A percentile compares a stretch with the other conserved stretches of the same genome.
Conservation (phyloP, 106 monocot genomes). For the Posidonia australis region DNA sequence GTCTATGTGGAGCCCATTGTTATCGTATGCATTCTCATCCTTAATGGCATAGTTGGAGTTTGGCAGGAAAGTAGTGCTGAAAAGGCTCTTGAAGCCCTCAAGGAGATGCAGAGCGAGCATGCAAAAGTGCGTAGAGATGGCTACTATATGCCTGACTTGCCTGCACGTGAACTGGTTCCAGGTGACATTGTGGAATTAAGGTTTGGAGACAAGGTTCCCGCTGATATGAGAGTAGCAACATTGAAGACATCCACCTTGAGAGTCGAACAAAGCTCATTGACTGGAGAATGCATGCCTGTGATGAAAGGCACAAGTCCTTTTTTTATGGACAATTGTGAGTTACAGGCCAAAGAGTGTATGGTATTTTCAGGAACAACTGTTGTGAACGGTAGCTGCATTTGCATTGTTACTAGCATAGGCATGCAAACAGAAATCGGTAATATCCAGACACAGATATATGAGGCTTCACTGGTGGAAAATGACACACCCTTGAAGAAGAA, state of each 20-base stretch:
- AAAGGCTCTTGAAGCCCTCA: constrained; percentile 30
- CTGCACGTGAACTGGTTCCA: constrained; percentile 27
- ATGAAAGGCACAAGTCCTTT: constrained; percentile 18
- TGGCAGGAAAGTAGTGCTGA: constrained; percentile 37
- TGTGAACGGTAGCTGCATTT: no score
- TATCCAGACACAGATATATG: no score
- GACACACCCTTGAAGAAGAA: no score
- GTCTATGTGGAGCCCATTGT: constrained; percentile 29
- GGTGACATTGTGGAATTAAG: constrained; percentile 31
- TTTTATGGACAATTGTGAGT: constrained; percentile 16
- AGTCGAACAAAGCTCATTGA: no score
- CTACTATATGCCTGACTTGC: constrained; percentile 9
- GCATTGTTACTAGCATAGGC: no score
- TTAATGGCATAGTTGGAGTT: constrained; percentile 28
- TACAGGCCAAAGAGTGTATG: constrained; percentile 38
- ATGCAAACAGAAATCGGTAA: no score
- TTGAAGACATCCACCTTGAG: no score
- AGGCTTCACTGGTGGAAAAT: no score
- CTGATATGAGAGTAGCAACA: constrained; percentile 37
- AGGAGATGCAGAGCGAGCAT: constrained; percentile 29
- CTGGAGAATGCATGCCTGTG: constrained; percentile 23
- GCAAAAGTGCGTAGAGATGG: constrained; percentile 21
- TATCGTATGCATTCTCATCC: constrained; percentile 26
- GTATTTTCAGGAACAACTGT: no score
- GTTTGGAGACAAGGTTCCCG: constrained; percentile 30